phyloP scores from a whole-genome alignment of 2,329 filamentous ascomycete genomes.

The Exophiala sp. region DNA sequence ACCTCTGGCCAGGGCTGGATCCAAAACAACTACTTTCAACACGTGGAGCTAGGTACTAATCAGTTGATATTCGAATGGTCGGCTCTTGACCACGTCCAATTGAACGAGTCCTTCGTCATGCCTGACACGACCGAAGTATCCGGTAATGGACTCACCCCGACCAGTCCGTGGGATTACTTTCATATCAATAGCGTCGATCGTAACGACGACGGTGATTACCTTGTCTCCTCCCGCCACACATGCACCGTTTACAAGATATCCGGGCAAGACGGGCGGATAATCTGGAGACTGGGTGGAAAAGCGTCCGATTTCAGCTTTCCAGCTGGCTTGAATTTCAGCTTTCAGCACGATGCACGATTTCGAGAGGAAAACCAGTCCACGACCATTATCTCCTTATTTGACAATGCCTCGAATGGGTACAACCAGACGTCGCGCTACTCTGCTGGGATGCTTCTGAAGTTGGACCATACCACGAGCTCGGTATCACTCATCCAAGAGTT shows the following conservation, averaged over 20 bases:
- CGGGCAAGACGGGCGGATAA: constrained; percentile 35
- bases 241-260: constrained; percentile 40
- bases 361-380: constrained; percentile 37
- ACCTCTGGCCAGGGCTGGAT: constrained; percentile 20
- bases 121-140: constrained; percentile 41
- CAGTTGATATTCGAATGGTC: constrained; percentile 55
- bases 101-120: constrained; percentile 43
- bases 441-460: constrained; percentile 37
- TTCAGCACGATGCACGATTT: constrained; percentile 41
- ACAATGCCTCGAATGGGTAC: constrained; percentile 41
- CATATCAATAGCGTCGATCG: constrained; percentile 42
- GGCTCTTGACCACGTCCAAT: constrained; percentile 51
- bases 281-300: constrained; percentile 38
- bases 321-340: constrained; percentile 34
- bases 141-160: constrained; percentile 44
- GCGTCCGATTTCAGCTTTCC: constrained; percentile 29
- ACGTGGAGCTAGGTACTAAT: constrained; percentile 48
- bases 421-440: constrained; percentile 37
- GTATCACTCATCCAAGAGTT: constrained; percentile 33
- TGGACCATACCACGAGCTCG: constrained; percentile 35
- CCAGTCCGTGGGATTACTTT: constrained; percentile 44
- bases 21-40: constrained; percentile 39
- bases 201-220: constrained; percentile 38
- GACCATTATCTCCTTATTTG: constrained; percentile 37
- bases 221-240: constrained; percentile 40